Evolutionary conservation across 208 protist genomes (phyloP).

Genomic region (Crithidia fasciculata): DNA sequence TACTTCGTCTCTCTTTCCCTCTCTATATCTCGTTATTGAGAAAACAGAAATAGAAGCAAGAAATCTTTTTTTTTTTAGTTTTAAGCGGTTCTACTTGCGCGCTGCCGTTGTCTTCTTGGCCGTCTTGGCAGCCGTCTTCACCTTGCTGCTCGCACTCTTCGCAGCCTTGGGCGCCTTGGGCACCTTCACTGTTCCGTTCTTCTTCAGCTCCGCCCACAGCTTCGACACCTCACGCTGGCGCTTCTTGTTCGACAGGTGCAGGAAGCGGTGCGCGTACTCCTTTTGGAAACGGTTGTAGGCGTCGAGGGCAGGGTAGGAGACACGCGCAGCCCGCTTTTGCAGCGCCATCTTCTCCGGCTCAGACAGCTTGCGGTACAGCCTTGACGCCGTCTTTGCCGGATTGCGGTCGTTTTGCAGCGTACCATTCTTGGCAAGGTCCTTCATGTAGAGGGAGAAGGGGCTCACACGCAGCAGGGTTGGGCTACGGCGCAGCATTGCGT

Average conservation of each 20-base stretch:
- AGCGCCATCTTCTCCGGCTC: constrained; percentile 44
- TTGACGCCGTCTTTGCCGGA: constrained; percentile 16
- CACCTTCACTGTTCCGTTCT: constrained; percentile 37
- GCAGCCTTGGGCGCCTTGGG: constrained; percentile 32
- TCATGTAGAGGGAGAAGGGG: constrained; percentile 69
- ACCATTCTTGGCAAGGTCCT: constrained; percentile 46
- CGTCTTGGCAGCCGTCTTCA: constrained; percentile 28
- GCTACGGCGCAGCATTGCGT: constrained; percentile 52
- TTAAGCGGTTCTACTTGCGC: constrained; percentile 9
- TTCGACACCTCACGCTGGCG: constrained; percentile 70
- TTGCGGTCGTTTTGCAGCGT: constrained; percentile 38
- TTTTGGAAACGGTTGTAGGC: constrained; percentile 81
- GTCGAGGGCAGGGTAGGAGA: constrained; percentile 65
- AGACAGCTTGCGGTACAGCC: constrained; percentile 56
- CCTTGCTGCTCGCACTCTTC: constrained; percentile 36
- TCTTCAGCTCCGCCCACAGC: constrained; percentile 71
- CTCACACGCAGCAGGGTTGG: constrained; percentile 46
- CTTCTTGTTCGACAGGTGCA: constrained; percentile 57
- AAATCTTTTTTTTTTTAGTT: too few species aligned
- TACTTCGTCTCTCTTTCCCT: too few species aligned
- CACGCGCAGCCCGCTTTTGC: constrained; percentile 39
- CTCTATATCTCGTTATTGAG: too few species aligned
- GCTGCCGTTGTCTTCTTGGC: constrained; percentile 4
- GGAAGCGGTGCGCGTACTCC: constrained; percentile 53
- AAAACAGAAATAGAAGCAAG: too few species aligned